These are phyloP conservation scores for Talaromyces piceae DNA, from an alignment of 2,329 filamentous ascomycete species.

Conservation along the genomic window DNA sequence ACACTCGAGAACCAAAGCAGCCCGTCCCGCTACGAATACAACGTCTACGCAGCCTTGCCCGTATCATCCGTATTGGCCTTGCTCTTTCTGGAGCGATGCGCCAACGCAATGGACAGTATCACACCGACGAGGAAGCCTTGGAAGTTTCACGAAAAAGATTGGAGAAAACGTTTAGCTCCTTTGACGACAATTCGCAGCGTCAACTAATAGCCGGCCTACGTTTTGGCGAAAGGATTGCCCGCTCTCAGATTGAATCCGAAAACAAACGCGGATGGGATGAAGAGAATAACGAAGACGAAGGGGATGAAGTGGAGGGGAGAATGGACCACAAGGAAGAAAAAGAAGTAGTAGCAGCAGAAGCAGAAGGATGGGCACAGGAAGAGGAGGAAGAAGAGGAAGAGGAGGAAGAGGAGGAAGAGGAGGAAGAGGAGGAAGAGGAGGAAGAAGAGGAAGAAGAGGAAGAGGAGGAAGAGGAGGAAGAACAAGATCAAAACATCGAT, in stretches of 20 bases:
- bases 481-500: not conserved
- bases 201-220: constrained; percentile 35
- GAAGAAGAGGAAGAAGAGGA: not conserved
- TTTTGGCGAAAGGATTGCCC: constrained; percentile 38
- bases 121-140: constrained; percentile 12
- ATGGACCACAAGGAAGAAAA: not conserved
- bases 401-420: not conserved
- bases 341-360: not conserved
- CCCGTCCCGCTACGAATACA: constrained; percentile 14
- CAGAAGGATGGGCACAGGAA: constrained; percentile 3
- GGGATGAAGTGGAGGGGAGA: not conserved
- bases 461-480: not conserved
- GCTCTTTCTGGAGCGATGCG: constrained; percentile 29
- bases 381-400: not conserved
- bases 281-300: constrained; percentile 2
- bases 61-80: constrained; percentile 30
- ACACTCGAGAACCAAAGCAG: constrained; percentile 14
- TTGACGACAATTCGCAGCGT: constrained; percentile 30
- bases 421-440: constrained; percentile 1
- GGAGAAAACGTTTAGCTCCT: constrained; percentile 30
- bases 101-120: not conserved
- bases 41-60: constrained; percentile 22
- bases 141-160: constrained; percentile 22
- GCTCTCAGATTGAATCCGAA: constrained; percentile 18
- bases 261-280: constrained; percentile 7